phyloP scores from a whole-genome alignment of 208 protist species.

The Trypanosoma brucei region DNA sequence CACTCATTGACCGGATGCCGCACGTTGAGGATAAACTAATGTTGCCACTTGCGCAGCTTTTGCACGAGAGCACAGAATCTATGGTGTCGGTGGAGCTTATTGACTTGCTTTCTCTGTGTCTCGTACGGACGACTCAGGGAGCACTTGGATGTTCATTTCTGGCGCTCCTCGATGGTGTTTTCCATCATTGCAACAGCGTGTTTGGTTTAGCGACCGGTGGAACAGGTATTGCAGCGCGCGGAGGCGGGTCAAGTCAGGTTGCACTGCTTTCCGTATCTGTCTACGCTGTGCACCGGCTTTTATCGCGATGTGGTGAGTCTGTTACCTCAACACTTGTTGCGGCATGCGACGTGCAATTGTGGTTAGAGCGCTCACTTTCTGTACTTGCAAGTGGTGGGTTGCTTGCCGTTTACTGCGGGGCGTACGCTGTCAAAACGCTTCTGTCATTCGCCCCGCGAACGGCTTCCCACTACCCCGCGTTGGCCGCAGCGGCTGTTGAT shows the following conservation, averaged over 20 bases:
- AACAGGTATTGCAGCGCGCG: not conserved
- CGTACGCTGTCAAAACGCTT: slow-evolving; percentile 5
- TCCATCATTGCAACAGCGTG: not conserved
- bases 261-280: slow-evolving; percentile 9
- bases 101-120: slow-evolving; percentile 6
- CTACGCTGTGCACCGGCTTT: slow-evolving; percentile 10
- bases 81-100: slow-evolving; percentile 3
- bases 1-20: slow-evolving; percentile 18
- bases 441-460: not conserved
- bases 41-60: not conserved
- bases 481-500: slow-evolving; percentile 4
- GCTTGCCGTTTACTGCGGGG: slow-evolving; percentile 11
- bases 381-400: slow-evolving; percentile 6
- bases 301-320: slow-evolving; percentile 6
- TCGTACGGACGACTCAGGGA: not conserved
- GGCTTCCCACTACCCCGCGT: not conserved
- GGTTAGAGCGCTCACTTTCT: slow-evolving; percentile 9
- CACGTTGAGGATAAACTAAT: slow-evolving; percentile 6
- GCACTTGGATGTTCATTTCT: slow-evolving; percentile 2
- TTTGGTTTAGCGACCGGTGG: not conserved
- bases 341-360: slow-evolving; percentile 1
- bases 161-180: slow-evolving; percentile 6
- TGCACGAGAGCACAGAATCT: not conserved
- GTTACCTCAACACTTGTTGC: not conserved
- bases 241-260: not conserved